These are phyloP conservation scores for Crithidia thermophila DNA, from an alignment of 208 protist species.

Conservation along the genomic window DNA sequence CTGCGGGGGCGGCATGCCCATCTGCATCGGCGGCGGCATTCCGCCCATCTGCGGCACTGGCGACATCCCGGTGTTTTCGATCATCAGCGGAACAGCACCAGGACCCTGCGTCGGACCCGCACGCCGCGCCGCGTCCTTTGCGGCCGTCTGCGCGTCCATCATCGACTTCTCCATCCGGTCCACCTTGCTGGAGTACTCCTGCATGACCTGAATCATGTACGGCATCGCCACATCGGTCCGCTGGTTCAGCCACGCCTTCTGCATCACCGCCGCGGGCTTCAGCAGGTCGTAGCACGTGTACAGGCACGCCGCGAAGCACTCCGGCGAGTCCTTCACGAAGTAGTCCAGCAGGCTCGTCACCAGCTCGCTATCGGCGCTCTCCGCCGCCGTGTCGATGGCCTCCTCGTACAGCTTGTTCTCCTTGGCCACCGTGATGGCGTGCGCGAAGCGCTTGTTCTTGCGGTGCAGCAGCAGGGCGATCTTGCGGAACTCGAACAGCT, in stretches of 20 bases:
- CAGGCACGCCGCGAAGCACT: constrained; percentile 97
- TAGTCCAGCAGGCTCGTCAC: constrained; percentile 97
- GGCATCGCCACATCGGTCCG: constrained; percentile 99
- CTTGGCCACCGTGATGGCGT: constrained; percentile 97
- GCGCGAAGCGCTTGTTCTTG: constrained; percentile 89
- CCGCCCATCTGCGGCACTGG: constrained; percentile 31
- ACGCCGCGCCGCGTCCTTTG: constrained; percentile 81
- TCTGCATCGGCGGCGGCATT: constrained; percentile 44
- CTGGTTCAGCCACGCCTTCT: constrained; percentile 98
- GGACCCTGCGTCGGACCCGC: constrained; percentile 49
- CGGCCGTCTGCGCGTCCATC: constrained; percentile 79
- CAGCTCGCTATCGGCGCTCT: constrained; percentile 90
- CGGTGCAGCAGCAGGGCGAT: constrained; percentile 98
- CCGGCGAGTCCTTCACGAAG: constrained; percentile 96
- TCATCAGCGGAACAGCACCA: constrained; percentile 62
- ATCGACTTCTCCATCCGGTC: constrained; percentile 82
- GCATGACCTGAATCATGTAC: constrained; percentile 98
- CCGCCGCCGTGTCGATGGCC: constrained; percentile 98
- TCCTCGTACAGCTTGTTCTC: constrained; percentile 98
- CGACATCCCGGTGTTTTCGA: constrained; percentile 54
- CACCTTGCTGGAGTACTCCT: constrained; percentile 94
- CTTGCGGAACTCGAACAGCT: constrained; percentile 99
- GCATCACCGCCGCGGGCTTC: constrained; percentile 95
- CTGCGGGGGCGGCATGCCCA: constrained; percentile 37
- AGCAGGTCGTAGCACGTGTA: constrained; percentile 99